Evolutionary conservation across 2,329 filamentous ascomycete genomes (phyloP), one percentile per base, ranked within the genome.

Genomic region (Cercospora berteroae): DNA sequence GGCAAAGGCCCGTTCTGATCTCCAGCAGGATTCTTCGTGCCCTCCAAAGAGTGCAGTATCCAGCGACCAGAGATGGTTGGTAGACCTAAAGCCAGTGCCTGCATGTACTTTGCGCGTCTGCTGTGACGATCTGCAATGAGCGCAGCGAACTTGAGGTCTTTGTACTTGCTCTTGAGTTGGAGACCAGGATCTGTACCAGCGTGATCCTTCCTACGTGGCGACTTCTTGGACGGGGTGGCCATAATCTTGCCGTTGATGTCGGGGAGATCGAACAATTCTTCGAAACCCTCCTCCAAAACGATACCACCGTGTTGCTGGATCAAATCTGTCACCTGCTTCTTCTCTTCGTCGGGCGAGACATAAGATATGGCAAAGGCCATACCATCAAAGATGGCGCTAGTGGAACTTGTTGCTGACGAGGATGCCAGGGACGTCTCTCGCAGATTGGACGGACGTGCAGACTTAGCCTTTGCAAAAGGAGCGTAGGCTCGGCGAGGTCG

Each of bases 281-380:
- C 88, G 72, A 98, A 97, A 0, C 93, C 93, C 39, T 88, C 85
- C 1, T 88, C 80, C 0, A 98, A 79, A 9, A 97, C 82, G 0
- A 80, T 81, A 0, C 93, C 94, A 3, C 93, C 94, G 60, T 92
- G 88, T 5, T 86, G 83, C 2, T 83, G 79, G 64, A 98, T 93
- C 59, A 87, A 81, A 1, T 82, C 83, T 36, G 86, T 86, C 2
- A 95, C 77, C 58, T 81, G 75, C 70, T 87, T 74, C 77, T 87
- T 87, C 18, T 87, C 84, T 20, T 87, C 84, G 16, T 83, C 84
- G 62, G 87, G 84, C 1, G 86, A 83, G 2, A 83, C 81, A 69
- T 93, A 92, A 0, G 93, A 94, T 10, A 97, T 86, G 0, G 93
- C 93, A 79, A 98, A 97, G 0, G 88, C 88, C 93, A 97, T 97